Evolutionary conservation across 2,329 filamentous ascomycete genomes (phyloP).

Genomic region (Claviceps quebecensis): DNA sequence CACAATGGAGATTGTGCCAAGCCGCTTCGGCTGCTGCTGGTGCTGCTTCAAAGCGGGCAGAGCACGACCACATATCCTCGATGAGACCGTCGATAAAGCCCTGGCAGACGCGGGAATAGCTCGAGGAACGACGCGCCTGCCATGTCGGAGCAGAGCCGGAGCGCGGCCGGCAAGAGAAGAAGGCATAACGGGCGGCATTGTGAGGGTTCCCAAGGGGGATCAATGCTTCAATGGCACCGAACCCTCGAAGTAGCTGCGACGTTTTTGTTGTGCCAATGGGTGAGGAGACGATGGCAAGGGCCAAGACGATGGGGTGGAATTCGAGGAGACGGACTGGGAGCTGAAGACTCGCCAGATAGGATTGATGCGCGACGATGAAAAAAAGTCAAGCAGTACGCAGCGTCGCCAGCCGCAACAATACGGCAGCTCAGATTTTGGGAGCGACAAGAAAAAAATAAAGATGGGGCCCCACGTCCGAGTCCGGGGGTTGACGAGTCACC

Average conservation of each 20-base stretch:
- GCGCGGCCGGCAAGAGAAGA: conserved; percentile 39
- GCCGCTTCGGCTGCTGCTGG: conserved; percentile 24
- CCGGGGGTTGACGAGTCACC: conserved; percentile 6
- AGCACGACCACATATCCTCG: conserved; percentile 19
- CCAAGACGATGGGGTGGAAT: background rate
- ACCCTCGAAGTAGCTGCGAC: conserved; percentile 21
- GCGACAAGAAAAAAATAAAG: conserved; percentile 14
- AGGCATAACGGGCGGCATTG: conserved; percentile 26
- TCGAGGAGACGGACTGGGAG: conserved; percentile 6
- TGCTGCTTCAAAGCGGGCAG: conserved; percentile 18
- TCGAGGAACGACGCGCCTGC: conserved; percentile 31
- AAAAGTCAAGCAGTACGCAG: background rate
- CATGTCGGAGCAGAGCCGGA: conserved; percentile 42
- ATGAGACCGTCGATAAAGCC: conserved; percentile 26
- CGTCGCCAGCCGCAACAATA: background rate
- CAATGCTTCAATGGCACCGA: conserved; percentile 22
- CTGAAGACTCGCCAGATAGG: conserved; percentile 12
- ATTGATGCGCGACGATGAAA: conserved; percentile 6
- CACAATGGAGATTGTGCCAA: conserved; percentile 32
- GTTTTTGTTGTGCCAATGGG: conserved; percentile 18
- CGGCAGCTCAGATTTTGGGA: conserved; percentile 5
- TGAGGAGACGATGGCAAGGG: conserved; percentile 8
- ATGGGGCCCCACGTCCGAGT: conserved; percentile 1
- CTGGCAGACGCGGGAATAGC: conserved; percentile 29
- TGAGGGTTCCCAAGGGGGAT: conserved; percentile 16